Conservation (phyloP, 176 grass and related monocot genomes). For the Zoysia japonica region DNA sequence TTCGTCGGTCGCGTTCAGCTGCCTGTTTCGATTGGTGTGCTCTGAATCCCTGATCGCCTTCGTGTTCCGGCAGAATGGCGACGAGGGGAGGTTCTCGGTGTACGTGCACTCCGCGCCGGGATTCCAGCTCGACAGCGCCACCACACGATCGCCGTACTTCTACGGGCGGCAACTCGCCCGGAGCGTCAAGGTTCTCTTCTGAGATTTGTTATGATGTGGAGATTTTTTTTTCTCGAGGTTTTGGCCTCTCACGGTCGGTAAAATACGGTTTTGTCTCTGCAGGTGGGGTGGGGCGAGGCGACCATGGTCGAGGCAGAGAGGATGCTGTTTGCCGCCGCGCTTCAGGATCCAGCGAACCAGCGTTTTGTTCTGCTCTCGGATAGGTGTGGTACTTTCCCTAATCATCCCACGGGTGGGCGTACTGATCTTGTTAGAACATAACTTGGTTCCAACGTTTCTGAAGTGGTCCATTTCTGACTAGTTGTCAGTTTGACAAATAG, state of each 20-base stretch:
- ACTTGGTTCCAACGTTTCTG: not conserved
- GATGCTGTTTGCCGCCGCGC: conserved; percentile 66
- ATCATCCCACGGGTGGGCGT: not conserved
- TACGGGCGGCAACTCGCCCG: conserved; percentile 64
- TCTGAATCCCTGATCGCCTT: conserved; percentile 13
- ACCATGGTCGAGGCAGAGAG: conserved; percentile 95
- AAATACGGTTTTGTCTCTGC: conserved; percentile 26
- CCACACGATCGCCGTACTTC: conserved; percentile 76
- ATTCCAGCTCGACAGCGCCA: conserved; percentile 72
- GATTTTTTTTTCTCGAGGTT: not conserved
- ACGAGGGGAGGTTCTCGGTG: conserved; percentile 78
- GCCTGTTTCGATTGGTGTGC: not conserved
- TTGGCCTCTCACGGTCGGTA: conserved; percentile 17
- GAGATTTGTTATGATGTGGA: not conserved
- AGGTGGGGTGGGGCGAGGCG: conserved; percentile 88
- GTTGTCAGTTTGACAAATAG: conserved; percentile 1
- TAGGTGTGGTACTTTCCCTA: conserved; percentile 42
- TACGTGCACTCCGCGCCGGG: conserved; percentile 91
- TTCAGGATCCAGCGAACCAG: conserved; percentile 77
- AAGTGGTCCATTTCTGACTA: conserved; percentile 10
- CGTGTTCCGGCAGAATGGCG: conserved; percentile 61
- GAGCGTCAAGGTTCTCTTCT: conserved; percentile 66
- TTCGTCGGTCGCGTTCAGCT: not conserved
- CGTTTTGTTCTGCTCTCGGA: conserved; percentile 90
- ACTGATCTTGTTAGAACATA: not conserved